Percentiles rank a stretch among this genome's conserved stretches.
phyloP scores from a whole-genome alignment of 2,329 filamentous ascomycete species.

The Botryotinia globosa region DNA sequence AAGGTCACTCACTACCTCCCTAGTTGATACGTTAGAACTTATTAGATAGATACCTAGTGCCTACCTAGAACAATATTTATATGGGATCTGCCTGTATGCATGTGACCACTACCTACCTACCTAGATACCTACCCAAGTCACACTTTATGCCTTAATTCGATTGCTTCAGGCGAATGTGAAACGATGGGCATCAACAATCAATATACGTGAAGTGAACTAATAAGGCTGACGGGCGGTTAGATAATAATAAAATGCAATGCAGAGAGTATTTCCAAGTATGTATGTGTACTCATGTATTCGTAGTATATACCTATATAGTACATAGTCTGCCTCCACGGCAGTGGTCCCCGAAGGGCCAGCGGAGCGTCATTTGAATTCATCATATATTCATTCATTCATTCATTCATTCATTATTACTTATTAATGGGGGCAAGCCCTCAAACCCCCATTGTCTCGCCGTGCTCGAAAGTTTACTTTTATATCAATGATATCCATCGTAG shows the following conservation, averaged over 20 bases:
- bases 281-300: neutral
- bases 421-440: neutral
- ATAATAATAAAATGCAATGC: neutral
- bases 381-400: no score
- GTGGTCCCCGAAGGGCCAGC: neutral
- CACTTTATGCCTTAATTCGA: neutral
- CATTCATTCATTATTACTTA: neutral
- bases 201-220: neutral
- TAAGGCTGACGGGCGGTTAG: neutral
- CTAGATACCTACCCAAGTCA: neutral
- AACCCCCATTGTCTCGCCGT: neutral
- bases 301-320: neutral
- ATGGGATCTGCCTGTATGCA: neutral
- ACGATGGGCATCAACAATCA: neutral
- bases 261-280: neutral
- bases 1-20: neutral
- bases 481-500: no score
- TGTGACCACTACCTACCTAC: no score
- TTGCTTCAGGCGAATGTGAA: neutral
- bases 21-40: no score
- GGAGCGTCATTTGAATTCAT: neutral
- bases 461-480: neutral
- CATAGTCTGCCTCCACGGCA: neutral
- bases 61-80: neutral
- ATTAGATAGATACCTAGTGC: no score